phyloP scores from a whole-genome alignment of 768 basidiomycete species.

The Pisolithus albus region DNA sequence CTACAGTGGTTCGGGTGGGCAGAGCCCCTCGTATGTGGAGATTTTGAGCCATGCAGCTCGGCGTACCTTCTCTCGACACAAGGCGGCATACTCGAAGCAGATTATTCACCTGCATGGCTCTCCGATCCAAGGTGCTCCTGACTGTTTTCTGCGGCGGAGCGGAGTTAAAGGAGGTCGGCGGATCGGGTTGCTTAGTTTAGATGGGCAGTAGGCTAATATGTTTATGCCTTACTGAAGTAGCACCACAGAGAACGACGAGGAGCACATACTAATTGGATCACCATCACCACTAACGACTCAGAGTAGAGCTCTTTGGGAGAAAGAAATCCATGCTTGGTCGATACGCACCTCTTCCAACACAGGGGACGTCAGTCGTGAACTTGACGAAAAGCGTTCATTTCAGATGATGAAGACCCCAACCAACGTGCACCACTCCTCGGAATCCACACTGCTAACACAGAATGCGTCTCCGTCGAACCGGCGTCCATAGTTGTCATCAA shows the following conservation, averaged over 20 bases:
- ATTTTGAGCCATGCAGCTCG: neutral
- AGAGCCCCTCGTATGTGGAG: neutral
- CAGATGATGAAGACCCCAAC: conserved; percentile 40
- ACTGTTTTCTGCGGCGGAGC: no score
- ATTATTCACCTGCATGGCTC: neutral
- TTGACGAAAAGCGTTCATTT: conserved; percentile 72
- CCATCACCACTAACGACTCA: no score
- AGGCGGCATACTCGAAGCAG: neutral
- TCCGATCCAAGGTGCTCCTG: no score
- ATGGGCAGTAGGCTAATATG: no score
- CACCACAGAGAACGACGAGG: no score
- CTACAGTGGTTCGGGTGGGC: no score
- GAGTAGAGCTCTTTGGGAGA: no score
- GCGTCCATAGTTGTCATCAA: conserved; percentile 12
- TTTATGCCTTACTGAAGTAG: no score
- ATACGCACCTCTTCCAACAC: conserved; percentile 49
- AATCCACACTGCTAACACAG: neutral
- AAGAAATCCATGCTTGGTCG: conserved; percentile 36
- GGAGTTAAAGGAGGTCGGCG: no score
- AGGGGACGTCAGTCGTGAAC: conserved; percentile 47
- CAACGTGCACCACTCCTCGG: conserved; percentile 35
- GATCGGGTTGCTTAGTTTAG: no score
- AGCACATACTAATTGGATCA: no score
- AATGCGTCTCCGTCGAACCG: conserved; percentile 10
- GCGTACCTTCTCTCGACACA: neutral